Conservation (phyloP, 352 stramenopile genomes). For the Globisporangium spiculum region DNA sequence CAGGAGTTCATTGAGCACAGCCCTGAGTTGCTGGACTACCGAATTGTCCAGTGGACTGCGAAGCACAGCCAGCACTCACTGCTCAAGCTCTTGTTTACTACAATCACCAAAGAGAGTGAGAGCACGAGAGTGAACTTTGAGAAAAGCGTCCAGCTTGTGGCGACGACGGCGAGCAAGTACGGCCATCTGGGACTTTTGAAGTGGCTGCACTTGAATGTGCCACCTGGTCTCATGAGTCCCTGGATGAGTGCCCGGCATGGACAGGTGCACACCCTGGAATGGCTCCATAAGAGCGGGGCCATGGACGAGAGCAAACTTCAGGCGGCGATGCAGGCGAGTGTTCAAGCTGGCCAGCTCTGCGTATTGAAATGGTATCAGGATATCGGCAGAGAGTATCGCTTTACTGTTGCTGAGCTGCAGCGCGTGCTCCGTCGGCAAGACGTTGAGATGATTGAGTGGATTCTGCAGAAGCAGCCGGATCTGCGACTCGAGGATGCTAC, state of each 20-base stretch:
- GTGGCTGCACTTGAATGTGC: background rate
- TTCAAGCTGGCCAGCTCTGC: background rate
- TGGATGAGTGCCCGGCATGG: conserved; percentile 9
- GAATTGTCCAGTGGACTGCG: background rate
- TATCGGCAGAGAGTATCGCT: background rate
- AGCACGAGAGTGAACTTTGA: background rate
- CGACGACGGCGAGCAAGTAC: conserved; percentile 1
- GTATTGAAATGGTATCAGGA: conserved; percentile 3
- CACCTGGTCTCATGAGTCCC: background rate
- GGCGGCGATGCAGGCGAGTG: background rate
- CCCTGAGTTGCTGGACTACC: background rate
- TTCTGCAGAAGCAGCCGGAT: conserved; percentile 14
- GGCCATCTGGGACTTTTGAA: background rate
- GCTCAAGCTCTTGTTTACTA: conserved; percentile 1
- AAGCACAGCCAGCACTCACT: background rate
- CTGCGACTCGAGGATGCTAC: background rate
- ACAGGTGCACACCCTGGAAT: conserved; percentile 5
- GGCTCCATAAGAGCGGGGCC: background rate
- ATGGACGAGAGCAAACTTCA: background rate
- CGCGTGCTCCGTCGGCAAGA: background rate
- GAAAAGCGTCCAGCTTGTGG: conserved; percentile 2
- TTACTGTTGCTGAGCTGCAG: background rate
- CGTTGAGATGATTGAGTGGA: background rate
- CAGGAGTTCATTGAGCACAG: conserved; percentile 3
- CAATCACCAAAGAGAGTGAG: background rate